Evolutionary conservation across 352 stramenopile genomes (phyloP).

Genomic region (Phytopythium ostracodes): DNA sequence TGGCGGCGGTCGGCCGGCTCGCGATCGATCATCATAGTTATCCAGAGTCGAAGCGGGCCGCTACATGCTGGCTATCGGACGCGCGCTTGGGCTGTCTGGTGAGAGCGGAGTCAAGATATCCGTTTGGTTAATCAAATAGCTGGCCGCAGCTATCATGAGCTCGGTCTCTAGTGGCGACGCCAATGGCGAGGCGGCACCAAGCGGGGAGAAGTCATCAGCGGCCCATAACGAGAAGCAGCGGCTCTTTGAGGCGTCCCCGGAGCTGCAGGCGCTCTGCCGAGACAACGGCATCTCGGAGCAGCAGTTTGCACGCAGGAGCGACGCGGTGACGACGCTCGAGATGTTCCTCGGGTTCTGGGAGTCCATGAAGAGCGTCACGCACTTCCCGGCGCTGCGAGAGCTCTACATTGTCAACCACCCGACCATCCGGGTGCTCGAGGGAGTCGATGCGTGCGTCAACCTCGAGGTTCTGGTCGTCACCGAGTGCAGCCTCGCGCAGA

Average conservation of each 20-base stretch:
- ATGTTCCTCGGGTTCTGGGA: slow-evolving; percentile 81
- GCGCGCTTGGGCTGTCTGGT: too few species aligned
- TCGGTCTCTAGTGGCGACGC: not conserved
- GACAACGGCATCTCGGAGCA: slow-evolving; percentile 54
- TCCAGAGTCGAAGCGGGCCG: not conserved
- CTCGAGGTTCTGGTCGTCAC: slow-evolving; percentile 64
- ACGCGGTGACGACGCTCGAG: slow-evolving; percentile 40
- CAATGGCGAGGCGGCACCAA: not conserved
- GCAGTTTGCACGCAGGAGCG: slow-evolving; percentile 49
- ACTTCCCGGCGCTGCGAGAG: slow-evolving; percentile 59
- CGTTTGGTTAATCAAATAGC: not conserved
- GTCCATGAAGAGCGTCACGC: slow-evolving; percentile 60
- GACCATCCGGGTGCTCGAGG: slow-evolving; percentile 54
- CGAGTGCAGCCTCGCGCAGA: slow-evolving; percentile 54
- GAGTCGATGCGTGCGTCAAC: slow-evolving; percentile 38
- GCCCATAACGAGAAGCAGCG: slow-evolving; percentile 27
- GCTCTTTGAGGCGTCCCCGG: slow-evolving; percentile 36
- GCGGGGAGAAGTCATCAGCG: slow-evolving; percentile 15
- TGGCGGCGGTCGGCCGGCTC: not conserved
- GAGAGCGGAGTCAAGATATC: too few species aligned
- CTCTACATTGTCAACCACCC: slow-evolving; percentile 77
- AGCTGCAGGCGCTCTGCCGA: slow-evolving; percentile 60
- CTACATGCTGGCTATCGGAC: not conserved
- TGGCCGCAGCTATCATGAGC: not conserved
- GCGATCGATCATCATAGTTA: too few species aligned